Base-by-base conservation (phyloP, 2,329 filamentous ascomycete species). In the Fusarium globosum region DNA sequence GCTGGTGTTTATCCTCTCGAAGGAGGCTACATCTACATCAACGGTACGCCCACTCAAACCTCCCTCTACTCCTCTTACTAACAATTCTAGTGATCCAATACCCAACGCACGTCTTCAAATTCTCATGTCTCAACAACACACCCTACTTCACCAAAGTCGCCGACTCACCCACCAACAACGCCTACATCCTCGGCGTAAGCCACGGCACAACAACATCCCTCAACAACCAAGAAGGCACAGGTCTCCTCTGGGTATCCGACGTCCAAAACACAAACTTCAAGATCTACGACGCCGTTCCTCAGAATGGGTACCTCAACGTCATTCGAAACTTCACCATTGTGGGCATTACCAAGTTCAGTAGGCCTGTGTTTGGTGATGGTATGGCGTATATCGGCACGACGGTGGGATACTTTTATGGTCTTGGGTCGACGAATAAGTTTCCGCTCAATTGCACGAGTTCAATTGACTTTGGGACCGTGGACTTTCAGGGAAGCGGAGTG, bases 291-390 rank as follows among this genome's bases (percentile, higher is more conserved):
- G 85, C 88, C 0, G 78, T 89, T 3, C 88, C 87, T 0, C 79
- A 82, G 14, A 83, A 85, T 30, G 86, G 85, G 0, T 68, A 78
- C 3, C 77, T 90, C 53, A 85, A 81, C 4, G 79, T 86, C 58
- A 83, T 90, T 69, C 85, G 86, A 38, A 83, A 83, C 3, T 89
- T 89, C 71, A 85, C 85, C 33, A 82, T 89, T 18, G 81, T 84
- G 0, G 87, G 86, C 1, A 83, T 86, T 8, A 86, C 83, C 51
- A 90, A 90, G 79, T 90, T 90, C 70, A 86, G 85, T 7, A 83
- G 88, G 4, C 87, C 88, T 4, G 87, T 88, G 6, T 90, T 90
- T 63, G 88, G 88, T 12, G 83, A 90, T 64, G 88, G 86, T 1
- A 84, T 85, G 63, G 84, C 86, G 6, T 90, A 90, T 68, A 78